phyloP scores from a whole-genome alignment of 345 rosid species.

The Salix purpurea region DNA sequence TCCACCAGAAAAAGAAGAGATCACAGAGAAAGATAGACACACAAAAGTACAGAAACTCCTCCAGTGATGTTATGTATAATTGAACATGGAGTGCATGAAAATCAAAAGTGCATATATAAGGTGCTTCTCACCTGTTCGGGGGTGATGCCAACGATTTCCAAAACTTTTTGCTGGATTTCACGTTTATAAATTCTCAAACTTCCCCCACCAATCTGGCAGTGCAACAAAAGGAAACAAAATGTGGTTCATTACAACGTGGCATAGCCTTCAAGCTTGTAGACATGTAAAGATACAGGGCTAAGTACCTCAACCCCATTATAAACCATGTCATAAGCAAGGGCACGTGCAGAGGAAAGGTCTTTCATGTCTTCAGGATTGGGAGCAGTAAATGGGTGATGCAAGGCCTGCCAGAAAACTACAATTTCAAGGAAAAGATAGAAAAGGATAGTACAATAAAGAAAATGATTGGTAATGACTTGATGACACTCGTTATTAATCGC shows the following conservation, averaged over 20 bases:
- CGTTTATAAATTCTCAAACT: constrained; percentile 93
- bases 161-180: constrained; percentile 77
- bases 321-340: constrained; percentile 97
- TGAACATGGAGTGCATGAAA: background rate
- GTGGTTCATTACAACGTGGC: background rate
- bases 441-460: background rate
- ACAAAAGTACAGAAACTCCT: background rate
- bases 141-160: constrained; percentile 78
- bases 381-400: constrained; percentile 98
- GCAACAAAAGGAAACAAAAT: background rate
- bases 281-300: background rate
- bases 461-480: background rate
- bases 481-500: background rate
- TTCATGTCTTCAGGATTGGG: constrained; percentile 86
- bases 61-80: background rate
- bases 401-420: constrained; percentile 46
- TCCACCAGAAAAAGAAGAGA: background rate
- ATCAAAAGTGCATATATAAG: background rate
- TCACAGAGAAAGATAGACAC: background rate
- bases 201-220: constrained; percentile 90
- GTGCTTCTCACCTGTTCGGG: constrained; percentile 54
- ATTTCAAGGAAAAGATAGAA: constrained; percentile 4
- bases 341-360: constrained; percentile 82
- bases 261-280: constrained; percentile 1
- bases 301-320: constrained; percentile 94